These are phyloP conservation scores for Phenoliferia sp. DNA, from an alignment of 1,284 basidiomycete genomes.

Conservation along the genomic window DNA sequence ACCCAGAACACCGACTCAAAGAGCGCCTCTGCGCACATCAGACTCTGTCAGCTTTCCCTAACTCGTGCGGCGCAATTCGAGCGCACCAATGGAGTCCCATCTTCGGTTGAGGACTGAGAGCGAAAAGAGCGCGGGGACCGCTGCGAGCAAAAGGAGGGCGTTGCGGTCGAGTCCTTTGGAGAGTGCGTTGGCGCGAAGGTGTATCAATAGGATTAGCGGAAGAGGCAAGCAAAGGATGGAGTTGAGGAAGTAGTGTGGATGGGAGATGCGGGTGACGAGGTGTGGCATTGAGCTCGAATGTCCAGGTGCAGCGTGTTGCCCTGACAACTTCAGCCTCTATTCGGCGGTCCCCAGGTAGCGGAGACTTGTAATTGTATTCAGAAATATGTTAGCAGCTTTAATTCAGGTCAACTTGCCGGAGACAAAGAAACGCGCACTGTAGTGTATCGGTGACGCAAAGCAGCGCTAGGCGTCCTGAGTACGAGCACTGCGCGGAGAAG, in stretches of 20 bases:
- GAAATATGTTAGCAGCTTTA: no score
- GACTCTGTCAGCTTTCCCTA: background rate
- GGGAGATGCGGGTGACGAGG: background rate
- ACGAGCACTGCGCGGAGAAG: no score
- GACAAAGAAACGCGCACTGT: no score
- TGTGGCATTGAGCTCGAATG: background rate
- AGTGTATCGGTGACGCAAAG: background rate
- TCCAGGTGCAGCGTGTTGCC: background rate
- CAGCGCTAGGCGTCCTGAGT: background rate
- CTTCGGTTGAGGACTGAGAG: conserved; percentile 1
- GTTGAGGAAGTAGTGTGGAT: conserved; percentile 26
- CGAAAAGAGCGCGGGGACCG: conserved; percentile 2
- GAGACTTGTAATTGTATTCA: no score
- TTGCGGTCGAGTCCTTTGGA: background rate
- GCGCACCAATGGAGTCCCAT: background rate
- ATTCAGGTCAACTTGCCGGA: no score
- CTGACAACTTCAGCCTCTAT: background rate
- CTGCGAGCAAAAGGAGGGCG: background rate
- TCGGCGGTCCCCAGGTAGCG: no score
- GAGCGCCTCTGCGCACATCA: background rate
- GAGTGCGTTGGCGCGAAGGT: background rate
- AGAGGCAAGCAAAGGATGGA: conserved; percentile 17
- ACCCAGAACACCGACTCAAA: background rate
- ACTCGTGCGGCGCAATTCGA: background rate
- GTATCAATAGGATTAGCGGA: conserved; percentile 8